Evolutionary conservation across 2,329 filamentous ascomycete species (phyloP), one percentile per base, ranked within the genome.

Genomic region (Parafenestella ontariensis): DNA sequence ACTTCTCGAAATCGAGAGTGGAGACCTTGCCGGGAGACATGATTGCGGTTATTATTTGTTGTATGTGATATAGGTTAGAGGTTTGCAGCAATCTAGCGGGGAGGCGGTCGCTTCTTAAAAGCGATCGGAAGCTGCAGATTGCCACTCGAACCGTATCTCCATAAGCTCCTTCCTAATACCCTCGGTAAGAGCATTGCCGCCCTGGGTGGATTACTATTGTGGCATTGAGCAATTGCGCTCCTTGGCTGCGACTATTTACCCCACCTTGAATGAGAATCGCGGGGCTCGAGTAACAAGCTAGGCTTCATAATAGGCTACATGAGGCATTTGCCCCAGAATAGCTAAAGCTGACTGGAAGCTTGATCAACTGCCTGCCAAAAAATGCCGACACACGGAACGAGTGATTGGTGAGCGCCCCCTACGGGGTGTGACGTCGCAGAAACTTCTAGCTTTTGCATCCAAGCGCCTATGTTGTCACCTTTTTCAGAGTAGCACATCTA

Each of bases 11-110:
- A 29, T 77, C 66, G 54, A 75, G 55, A 40, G 60, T 69, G 45
- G 72, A 71, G 17, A 77, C 71, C 59, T 79, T 79, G 56, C 74
- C 76, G 29, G 78, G 77, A 73, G 78, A 79, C 79, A 80, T 81
- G 61, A 48, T 77, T 44, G 59, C 40, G 45, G 46, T 44, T 43
- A 33, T 28, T 20, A 28, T 24, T 44, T 39, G 40, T 52, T 26
- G 20, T 43, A 13, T 20, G 31, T 40, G 34, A 43, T 34, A 33
- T 33, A 42, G 26, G 21, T n/a, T 10, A 44, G 17, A 43, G n/a
- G 20, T 40, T 31, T 18, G 26, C 40, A 20, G 42, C 50, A 18
- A 43, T 43, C 20, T 31, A 28, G n/a, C n/a, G 41, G 24, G 41
- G 41, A n/a, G 15, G 41, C 34, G 1, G 24, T 15, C 36, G 21